A percentile compares a stretch with the other conserved stretches of the same genome.
Conservation (phyloP, 1,284 basidiomycete genomes). For the Apiotrichum siamense region DNA sequence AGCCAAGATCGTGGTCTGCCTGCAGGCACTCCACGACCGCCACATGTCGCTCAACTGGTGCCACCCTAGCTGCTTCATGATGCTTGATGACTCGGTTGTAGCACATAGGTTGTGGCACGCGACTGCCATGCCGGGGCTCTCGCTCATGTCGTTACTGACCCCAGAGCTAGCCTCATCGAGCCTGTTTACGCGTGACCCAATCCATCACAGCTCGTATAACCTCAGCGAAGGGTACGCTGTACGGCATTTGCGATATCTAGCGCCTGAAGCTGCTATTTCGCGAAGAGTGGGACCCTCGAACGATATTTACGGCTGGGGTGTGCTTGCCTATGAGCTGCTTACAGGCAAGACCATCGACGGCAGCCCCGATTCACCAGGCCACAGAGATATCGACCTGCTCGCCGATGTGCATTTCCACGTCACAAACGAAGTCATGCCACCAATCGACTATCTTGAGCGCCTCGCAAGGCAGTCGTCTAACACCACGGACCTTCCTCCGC, state of each 20-base stretch:
- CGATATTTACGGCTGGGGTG: constrained; percentile 41
- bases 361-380: constrained; percentile 22
- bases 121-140: constrained; percentile 19
- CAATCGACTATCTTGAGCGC: constrained; percentile 20
- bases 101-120: constrained; percentile 14
- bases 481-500: constrained; percentile 20
- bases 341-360: constrained; percentile 34
- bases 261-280: constrained; percentile 31
- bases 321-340: constrained; percentile 36
- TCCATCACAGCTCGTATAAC: constrained; percentile 12
- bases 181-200: constrained; percentile 21
- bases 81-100: constrained; percentile 7
- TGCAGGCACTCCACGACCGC: constrained; percentile 25
- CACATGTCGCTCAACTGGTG: constrained; percentile 28
- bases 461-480: constrained; percentile 9
- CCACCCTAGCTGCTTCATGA: constrained; percentile 25
- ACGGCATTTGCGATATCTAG: constrained; percentile 34
- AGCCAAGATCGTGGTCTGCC: constrained; percentile 18
- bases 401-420: constrained; percentile 34
- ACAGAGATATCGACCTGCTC: constrained; percentile 24
- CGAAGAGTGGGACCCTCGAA: constrained; percentile 19
- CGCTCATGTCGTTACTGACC: constrained; percentile 4
- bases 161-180: constrained; percentile 7
- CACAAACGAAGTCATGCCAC: constrained; percentile 20
- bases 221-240: constrained; percentile 26